Conservation (phyloP, 345 rosid species). For the Geranium rotundifolium region DNA sequence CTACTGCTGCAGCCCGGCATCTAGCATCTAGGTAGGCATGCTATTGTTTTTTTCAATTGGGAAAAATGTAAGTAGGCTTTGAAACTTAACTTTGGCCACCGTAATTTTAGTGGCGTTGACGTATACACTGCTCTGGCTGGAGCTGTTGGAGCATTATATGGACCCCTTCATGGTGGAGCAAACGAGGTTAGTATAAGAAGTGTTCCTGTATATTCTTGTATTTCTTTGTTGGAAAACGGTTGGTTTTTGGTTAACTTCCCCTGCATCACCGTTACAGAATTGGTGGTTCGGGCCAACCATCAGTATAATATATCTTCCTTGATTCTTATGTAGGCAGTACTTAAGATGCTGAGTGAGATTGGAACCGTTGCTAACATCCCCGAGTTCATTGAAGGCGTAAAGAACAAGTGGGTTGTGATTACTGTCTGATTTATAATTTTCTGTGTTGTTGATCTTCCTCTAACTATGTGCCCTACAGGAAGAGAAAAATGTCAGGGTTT, state of each 20-base stretch:
- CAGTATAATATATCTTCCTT: not conserved
- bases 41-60: not conserved
- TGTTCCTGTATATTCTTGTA: not conserved
- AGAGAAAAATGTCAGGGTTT: constrained; percentile 98
- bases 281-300: constrained; percentile 3
- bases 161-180: constrained; percentile 99
- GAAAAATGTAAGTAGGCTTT: not conserved
- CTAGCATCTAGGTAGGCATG: constrained; percentile 79
- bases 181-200: constrained; percentile 52
- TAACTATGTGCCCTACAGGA: constrained; percentile 29
- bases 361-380: constrained; percentile 89
- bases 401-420: constrained; percentile 48
- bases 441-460: too few species aligned
- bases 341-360: constrained; percentile 89
- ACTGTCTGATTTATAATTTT: not conserved
- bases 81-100: not conserved
- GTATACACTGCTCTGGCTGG: constrained; percentile 89
- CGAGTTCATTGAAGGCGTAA: constrained; percentile 85
- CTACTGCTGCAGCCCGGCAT: constrained; percentile 91
- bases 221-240: too few species aligned
- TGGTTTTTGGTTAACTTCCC: not conserved
- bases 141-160: constrained; percentile 93
- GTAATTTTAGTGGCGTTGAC: constrained; percentile 70
- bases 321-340: constrained; percentile 61
- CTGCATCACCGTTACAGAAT: not conserved